A percentile compares a stretch with the other conserved stretches of the same genome.
Conservation (phyloP, 306 rosid species). For the Corylus heterophylla region DNA sequence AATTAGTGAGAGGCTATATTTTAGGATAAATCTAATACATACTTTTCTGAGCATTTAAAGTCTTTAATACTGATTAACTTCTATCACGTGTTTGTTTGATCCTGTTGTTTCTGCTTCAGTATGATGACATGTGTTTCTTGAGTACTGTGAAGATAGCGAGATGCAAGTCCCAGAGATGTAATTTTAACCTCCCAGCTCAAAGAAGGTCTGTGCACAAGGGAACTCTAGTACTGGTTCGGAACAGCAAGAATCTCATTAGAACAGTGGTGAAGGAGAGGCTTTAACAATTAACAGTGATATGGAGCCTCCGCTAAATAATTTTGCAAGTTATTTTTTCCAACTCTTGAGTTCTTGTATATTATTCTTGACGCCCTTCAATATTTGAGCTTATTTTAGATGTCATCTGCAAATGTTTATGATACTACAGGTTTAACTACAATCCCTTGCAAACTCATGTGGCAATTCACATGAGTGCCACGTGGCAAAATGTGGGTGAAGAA, state of each 20-base stretch:
- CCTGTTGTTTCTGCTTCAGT: conserved; percentile 28
- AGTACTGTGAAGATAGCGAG: conserved; percentile 67
- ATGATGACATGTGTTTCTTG: conserved; percentile 40
- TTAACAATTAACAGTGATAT: neutral
- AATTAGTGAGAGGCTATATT: neutral
- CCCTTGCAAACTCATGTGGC: too few species aligned
- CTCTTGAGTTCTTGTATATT: neutral
- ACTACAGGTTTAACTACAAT: too few species aligned
- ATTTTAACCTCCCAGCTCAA: conserved; percentile 30
- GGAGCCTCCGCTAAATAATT: neutral
- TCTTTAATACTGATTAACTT: neutral
- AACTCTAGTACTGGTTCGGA: conserved; percentile 64
- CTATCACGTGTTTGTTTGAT: conserved; percentile 17
- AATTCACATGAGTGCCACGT: too few species aligned
- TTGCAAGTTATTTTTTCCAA: neutral
- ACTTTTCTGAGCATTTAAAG: neutral
- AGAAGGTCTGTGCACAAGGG: conserved; percentile 59
- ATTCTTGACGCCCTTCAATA: neutral
- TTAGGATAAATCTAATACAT: neutral
- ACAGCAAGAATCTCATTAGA: conserved; percentile 45
- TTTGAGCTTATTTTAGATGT: neutral
- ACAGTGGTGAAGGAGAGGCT: conserved; percentile 74
- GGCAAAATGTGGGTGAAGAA: too few species aligned
- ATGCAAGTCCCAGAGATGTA: conserved; percentile 49
- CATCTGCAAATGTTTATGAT: neutral